Percentiles rank a stretch among this genome's conserved stretches.
Conservation (phyloP, 805 yeast species). For the Myxozyma geophila region DNA sequence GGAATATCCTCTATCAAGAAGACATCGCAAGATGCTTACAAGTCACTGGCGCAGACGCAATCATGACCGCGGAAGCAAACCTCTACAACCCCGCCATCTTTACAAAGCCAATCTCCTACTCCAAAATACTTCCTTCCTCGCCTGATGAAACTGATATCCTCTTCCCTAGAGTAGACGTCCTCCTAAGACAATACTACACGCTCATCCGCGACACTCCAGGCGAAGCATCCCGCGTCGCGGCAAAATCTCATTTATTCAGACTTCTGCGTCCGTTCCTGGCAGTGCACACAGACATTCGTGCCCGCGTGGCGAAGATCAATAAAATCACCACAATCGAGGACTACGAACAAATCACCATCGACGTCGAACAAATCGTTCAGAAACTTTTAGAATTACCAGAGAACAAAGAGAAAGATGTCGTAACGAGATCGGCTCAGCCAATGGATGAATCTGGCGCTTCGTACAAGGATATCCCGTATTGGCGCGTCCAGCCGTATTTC, state of each 20-base stretch:
- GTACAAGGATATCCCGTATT: slow-evolving; percentile 82
- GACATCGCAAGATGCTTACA: slow-evolving; percentile 74
- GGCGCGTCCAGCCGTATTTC: slow-evolving; percentile 97
- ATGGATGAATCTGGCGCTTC: slow-evolving; percentile 75
- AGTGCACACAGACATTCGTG: slow-evolving; percentile 75
- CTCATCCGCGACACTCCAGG: slow-evolving; percentile 67
- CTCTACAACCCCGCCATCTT: slow-evolving; percentile 92
- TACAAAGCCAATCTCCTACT: slow-evolving; percentile 31
- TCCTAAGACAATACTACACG: slow-evolving; percentile 86
- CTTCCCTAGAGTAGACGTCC: slow-evolving; percentile 82
- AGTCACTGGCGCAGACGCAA: slow-evolving; percentile 77
- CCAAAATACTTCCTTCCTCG: slow-evolving; percentile 32
- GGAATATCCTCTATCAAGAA: slow-evolving; percentile 88
- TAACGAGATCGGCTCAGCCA: slow-evolving; percentile 54
- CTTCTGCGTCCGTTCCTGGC: slow-evolving; percentile 79
- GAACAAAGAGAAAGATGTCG: slow-evolving; percentile 65
- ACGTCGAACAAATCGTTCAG: slow-evolving; percentile 69
- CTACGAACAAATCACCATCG: slow-evolving; percentile 61
- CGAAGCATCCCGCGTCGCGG: slow-evolving; percentile 75
- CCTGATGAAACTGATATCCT: slow-evolving; percentile 61
- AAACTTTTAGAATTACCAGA: slow-evolving; percentile 58
- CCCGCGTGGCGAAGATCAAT: slow-evolving; percentile 62
- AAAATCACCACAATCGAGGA: slow-evolving; percentile 49
- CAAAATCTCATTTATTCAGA: slow-evolving; percentile 93
- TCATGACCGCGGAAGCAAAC: slow-evolving; percentile 97